Evolutionary conservation across 1,139 yeast genomes (phyloP), one percentile per base, ranked within the genome.

Genomic region (Hyphopichia burtonii): DNA sequence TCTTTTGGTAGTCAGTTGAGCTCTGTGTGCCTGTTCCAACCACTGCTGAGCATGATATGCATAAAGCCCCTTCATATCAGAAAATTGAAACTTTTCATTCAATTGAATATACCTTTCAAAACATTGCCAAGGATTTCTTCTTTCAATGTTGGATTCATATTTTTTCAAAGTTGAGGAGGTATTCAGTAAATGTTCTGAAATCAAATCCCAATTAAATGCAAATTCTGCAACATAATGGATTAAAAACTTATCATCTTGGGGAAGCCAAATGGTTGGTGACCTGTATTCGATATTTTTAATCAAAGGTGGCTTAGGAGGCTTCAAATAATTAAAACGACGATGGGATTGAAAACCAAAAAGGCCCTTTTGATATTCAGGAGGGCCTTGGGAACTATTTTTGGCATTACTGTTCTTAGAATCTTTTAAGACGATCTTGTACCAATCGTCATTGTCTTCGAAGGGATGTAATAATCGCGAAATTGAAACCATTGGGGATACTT

Each of bases 71-170:
- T 88, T 84, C 81, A 93, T 80, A 54, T 93, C 98, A 19, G 82
- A 72, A 45, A 88, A 79, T 48, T 87, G 94, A 54, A 89, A 90
- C 47, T 83, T 83, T 44, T 93, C 97, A 54, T 89, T 90, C 48
- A 94, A 72, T 64, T 93, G 99, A 47, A 90, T 86, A 71, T 94
- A 93, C 49, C 99, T 72, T 62, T 93, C 99, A 68, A 93, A 93
- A 59, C 98, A 93, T 59, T 91, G 98, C 99, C 99, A 93, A 0
- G 99, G 95, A 0, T 98, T 93, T 56, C 99, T 77, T 53, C 98
- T 77, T 61, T 93, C 98, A 44, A 90, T 88, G 51, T 87, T 90
- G 0, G 98, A 86, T 34, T 83, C 80, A 59, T 88, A 88, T 14
- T 84, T 80, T 56, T 74, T 72, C 45, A 73, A 55, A 31, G 74